These are phyloP conservation scores for Rhodotorula glutinis DNA, from an alignment of 1,284 basidiomycete species.

Conservation along the genomic window DNA sequence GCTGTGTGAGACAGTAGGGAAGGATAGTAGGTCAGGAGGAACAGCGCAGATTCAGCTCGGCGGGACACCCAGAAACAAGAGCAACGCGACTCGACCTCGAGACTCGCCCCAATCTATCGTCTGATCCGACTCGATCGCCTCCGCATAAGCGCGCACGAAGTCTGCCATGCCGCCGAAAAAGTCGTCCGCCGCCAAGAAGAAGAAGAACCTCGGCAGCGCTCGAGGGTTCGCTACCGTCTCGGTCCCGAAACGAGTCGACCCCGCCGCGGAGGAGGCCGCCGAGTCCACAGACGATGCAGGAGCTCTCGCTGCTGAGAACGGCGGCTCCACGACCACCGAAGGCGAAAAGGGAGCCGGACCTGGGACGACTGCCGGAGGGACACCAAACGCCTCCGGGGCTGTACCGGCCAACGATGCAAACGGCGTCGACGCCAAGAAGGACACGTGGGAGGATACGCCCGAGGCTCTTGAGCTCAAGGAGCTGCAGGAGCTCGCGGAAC, in stretches of 20 bases:
- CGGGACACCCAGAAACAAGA: no score
- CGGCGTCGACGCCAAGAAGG: slow-evolving; percentile 5
- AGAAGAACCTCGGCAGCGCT: slow-evolving; percentile 24
- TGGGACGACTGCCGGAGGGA: neutral
- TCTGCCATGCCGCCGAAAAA: slow-evolving; percentile 36
- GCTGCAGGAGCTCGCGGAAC: slow-evolving; percentile 69
- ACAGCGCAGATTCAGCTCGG: no score
- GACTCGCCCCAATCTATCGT: no score
- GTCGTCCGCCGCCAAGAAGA: slow-evolving; percentile 26
- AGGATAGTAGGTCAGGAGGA: no score
- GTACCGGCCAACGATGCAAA: slow-evolving; percentile 1
- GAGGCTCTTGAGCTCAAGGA: slow-evolving; percentile 55
- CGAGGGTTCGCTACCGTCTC: slow-evolving; percentile 38
- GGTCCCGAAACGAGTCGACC: slow-evolving; percentile 29
- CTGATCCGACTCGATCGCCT: no score
- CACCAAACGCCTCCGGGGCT: no score
- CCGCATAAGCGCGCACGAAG: neutral
- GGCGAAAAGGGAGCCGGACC: neutral
- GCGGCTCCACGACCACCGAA: neutral
- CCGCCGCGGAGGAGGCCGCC: slow-evolving; percentile 4
- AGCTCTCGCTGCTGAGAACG: no score
- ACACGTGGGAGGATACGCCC: slow-evolving; percentile 47
- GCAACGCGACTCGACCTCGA: no score
- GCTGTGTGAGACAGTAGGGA: no score
- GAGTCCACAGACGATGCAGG: neutral